Percentiles rank a stretch among this genome's conserved stretches.
These are phyloP conservation scores for Apiospora rasikravindrae DNA, from an alignment of 2,329 filamentous ascomycete genomes.

Conservation along the genomic window DNA sequence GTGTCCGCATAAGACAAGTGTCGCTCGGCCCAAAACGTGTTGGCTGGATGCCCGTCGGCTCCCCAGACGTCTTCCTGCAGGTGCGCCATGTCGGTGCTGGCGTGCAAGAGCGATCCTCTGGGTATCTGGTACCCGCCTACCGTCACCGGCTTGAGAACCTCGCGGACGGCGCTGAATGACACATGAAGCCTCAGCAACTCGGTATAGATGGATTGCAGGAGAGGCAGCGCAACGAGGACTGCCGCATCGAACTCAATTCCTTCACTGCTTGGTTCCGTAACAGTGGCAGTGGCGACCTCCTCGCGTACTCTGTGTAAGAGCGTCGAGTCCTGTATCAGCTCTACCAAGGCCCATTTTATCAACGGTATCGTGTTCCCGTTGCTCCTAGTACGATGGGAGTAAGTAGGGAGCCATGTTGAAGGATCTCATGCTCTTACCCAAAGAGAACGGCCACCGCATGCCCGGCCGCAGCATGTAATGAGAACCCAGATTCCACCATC, in stretches of 20 bases:
- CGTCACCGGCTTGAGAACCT: background rate
- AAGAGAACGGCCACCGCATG: background rate
- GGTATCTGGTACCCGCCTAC: background rate
- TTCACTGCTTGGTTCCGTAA: background rate
- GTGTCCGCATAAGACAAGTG: background rate
- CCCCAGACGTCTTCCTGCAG: slow-evolving; percentile 28
- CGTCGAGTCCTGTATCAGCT: background rate
- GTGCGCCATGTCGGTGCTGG: slow-evolving; percentile 31
- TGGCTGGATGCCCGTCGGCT: slow-evolving; percentile 26
- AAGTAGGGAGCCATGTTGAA: too few relatives aligned
- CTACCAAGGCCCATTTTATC: background rate
- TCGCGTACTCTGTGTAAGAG: background rate
- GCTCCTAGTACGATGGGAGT: too few relatives aligned
- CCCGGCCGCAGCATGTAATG: background rate
- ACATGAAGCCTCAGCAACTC: background rate
- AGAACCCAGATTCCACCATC: background rate
- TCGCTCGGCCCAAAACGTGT: slow-evolving; percentile 29
- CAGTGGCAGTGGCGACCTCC: background rate
- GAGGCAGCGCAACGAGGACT: background rate
- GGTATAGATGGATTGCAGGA: background rate
- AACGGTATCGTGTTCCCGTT: background rate
- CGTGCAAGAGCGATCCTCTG: slow-evolving; percentile 26
- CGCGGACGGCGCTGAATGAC: background rate
- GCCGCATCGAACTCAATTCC: background rate
- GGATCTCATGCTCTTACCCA: background rate